Evolutionary conservation across 139 green algal genomes (phyloP), one percentile per base, ranked within the genome.

Genomic region (Picochlorum sp.): DNA sequence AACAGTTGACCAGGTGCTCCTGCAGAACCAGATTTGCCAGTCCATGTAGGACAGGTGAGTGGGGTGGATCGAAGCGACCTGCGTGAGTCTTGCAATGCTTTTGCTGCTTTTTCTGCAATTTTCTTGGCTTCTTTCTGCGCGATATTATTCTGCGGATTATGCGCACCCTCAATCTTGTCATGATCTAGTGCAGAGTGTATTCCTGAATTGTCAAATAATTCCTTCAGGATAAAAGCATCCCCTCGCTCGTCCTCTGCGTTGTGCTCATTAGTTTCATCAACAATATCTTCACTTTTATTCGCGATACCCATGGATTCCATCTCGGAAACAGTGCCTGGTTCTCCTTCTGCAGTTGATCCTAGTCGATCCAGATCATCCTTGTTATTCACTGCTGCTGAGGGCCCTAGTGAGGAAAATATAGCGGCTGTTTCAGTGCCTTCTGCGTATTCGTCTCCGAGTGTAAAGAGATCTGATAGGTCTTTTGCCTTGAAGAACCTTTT

Each of bases 401-500:
- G 34, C 21, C 68, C 80, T 21, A 89, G 58, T 13, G 44, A 65
- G 6, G 78, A 74, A 71, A 96, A 96, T 37, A 96, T 90, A 32
- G 69, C 72, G 1, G 70, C 83, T 0, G 89, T 96, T 69, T 96
- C 89, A 16, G 74, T 84, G 15, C 58, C 69, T 26, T 75, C 62
- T 26, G 64, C 71, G 60, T 88, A 79, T 59, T 90, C 80, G 23
- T 91, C 78, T 3, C 77, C 86, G 11, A 97, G 81, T 1, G 84
- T 95, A 82, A 98, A 98, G 21, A 98, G 79, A 69, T 98, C 92
- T 1, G 56, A 52, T 32, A 98, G 81, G 76, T 97, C 92, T 26
- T 80, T 82, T 8, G 83, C 63, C 37, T 91, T 87, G 74, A 98
- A 98, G 68, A 97, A 92, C 37, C 92, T 87, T 49, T 80, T 77